Evolutionary conservation across 768 basidiomycete genomes (phyloP), one percentile per base, ranked within the genome.

Genomic region (Coprinopsis cinerea): DNA sequence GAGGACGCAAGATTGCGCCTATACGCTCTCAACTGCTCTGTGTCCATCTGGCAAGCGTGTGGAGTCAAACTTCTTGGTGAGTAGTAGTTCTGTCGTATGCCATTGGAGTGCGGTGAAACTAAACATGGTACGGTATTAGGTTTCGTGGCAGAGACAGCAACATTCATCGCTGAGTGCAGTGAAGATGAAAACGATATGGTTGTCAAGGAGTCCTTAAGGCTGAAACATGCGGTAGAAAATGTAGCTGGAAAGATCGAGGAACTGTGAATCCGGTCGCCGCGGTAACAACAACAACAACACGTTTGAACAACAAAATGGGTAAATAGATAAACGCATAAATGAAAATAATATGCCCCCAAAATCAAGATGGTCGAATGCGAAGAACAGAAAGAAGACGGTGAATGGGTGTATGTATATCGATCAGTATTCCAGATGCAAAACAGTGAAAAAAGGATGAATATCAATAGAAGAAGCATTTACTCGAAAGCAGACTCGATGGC

Each of bases 171-270:
- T 3, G 93, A 95, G 64, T 88, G 83, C 59, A 79, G 81, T 3
- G 90, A 92, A 66, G 92, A 95, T 59, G 92, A 93, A 56, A 84
- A 92, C 61, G 88, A 91, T 55, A 74, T 74, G 51, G 89, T 94
- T 14, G 86, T 91, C 3, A 74, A 71, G 50, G 82, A 82, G 57
- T 79, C 84, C 15, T 78, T 82, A 54, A 74, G 65, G 55, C 69
- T 91, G 65, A 90, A 85, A 64, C 68, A 76, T 65, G 79, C 80
- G 2, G 81, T 89, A 41, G 87, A 90, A 67, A 76, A 68, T 54
- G 74, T 85, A 55, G 83, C 83, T 53, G 88, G 88, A 10, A 83
- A 73, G 56, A 76, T 80, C 64, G 68, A 70, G 60, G 76, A 70
- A 44, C 59, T 76, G 57, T 76, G 59, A 63, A n/a, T n/a, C n/a